Evolutionary conservation across 495 filamentous ascomycete genomes (phyloP).

Genomic region (Halenospora varia): DNA sequence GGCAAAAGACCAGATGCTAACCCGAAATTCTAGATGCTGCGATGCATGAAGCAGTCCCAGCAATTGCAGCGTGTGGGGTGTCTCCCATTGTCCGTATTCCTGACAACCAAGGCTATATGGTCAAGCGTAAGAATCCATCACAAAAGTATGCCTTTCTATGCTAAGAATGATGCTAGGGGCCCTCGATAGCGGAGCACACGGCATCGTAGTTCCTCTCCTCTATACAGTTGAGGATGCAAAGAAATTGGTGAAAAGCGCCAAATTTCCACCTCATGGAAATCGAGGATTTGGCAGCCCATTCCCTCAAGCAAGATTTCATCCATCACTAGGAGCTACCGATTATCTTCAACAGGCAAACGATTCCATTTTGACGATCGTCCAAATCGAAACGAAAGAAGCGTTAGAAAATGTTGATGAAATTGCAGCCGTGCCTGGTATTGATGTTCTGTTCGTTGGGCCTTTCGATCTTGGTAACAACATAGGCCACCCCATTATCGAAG

Average conservation of each 20-base stretch:
- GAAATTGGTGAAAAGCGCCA: slow-evolving; percentile 53
- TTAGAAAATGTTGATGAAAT: slow-evolving; percentile 69
- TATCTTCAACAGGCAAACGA: slow-evolving; percentile 76
- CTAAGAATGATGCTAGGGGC: slow-evolving; percentile 43
- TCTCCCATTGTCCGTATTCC: slow-evolving; percentile 65
- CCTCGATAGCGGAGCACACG: slow-evolving; percentile 65
- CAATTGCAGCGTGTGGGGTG: slow-evolving; percentile 61
- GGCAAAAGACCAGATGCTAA: no score
- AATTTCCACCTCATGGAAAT: slow-evolving; percentile 61
- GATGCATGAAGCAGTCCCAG: slow-evolving; percentile 82
- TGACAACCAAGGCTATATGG: slow-evolving; percentile 65
- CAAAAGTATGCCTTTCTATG: background rate
- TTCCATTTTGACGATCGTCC: slow-evolving; percentile 66
- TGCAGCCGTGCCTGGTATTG: slow-evolving; percentile 63
- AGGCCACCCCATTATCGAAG: slow-evolving; percentile 61
- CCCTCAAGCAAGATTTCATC: slow-evolving; percentile 57
- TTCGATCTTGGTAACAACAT: slow-evolving; percentile 76
- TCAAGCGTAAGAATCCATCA: slow-evolving; percentile 52
- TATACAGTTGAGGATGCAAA: slow-evolving; percentile 60
- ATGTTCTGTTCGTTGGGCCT: slow-evolving; percentile 76
- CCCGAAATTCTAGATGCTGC: slow-evolving; percentile 57
- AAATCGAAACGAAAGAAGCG: slow-evolving; percentile 78
- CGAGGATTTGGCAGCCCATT: slow-evolving; percentile 68
- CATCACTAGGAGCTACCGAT: slow-evolving; percentile 48
- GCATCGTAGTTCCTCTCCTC: slow-evolving; percentile 62